Evolutionary conservation across 768 basidiomycete species (phyloP).

Genomic region (Dioszegia crocea): DNA sequence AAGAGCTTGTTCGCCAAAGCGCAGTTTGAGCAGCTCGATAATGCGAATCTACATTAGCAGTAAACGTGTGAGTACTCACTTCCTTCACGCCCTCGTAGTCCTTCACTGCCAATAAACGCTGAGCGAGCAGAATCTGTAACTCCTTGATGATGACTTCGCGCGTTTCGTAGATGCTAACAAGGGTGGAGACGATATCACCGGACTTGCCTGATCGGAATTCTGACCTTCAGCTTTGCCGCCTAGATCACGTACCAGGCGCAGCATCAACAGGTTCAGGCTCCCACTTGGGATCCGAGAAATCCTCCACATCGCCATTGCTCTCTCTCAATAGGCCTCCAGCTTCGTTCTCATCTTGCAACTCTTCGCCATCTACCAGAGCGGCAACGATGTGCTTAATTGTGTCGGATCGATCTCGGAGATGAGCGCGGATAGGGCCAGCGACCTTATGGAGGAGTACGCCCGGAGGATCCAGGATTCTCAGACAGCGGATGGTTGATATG

Average conservation of each 20-base stretch:
- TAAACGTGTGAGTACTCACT: conserved; percentile 46
- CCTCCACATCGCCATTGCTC: conserved; percentile 63
- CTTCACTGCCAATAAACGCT: conserved; percentile 71
- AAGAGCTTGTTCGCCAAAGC: conserved; percentile 87
- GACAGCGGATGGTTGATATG: conserved; percentile 82
- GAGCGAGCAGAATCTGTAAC: conserved; percentile 83
- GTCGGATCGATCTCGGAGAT: conserved; percentile 75
- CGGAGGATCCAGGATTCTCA: conserved; percentile 84
- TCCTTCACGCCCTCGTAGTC: conserved; percentile 75
- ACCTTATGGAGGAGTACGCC: conserved; percentile 91
- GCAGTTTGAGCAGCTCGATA: conserved; percentile 88
- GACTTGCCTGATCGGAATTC: conserved; percentile 89
- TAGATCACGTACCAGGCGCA: conserved; percentile 65
- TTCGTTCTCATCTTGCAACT: conserved; percentile 80
- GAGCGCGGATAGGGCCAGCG: conserved; percentile 83
- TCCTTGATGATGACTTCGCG: conserved; percentile 95
- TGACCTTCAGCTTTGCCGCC: conserved; percentile 42
- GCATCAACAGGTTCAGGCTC: conserved; percentile 94
- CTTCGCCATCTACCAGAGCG: conserved; percentile 78
- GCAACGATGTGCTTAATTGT: conserved; percentile 92
- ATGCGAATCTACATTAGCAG: conserved; percentile 66
- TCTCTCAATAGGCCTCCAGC: conserved; percentile 51
- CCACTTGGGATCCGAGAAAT: conserved; percentile 89
- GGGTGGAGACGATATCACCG: conserved; percentile 88
- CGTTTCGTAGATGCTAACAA: conserved; percentile 96